Evolutionary conservation across 2,329 filamentous ascomycete species (phyloP).

Genomic region (Aspergillaceae sp.): DNA sequence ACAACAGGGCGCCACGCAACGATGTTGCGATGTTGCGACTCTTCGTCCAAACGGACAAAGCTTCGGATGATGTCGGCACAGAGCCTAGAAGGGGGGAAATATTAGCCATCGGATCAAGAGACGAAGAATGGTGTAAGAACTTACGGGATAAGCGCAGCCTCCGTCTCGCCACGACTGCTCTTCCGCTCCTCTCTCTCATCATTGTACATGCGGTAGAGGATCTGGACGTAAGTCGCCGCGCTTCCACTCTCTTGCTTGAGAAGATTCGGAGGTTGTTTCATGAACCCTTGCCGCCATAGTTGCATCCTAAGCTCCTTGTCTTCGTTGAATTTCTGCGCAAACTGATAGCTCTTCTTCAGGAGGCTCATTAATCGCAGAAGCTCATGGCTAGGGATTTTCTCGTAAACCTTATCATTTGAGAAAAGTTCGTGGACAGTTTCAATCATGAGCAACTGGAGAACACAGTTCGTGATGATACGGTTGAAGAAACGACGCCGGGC

Average conservation of each 20-base stretch:
- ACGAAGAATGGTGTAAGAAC: slow-evolving; percentile 15
- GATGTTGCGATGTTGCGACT: slow-evolving; percentile 94
- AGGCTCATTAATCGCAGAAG: slow-evolving; percentile 87
- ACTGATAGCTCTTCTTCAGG: slow-evolving; percentile 91
- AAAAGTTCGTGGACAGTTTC: slow-evolving; percentile 98
- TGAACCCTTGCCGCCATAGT: slow-evolving; percentile 95
- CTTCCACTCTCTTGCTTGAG: slow-evolving; percentile 93
- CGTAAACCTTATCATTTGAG: slow-evolving; percentile 91
- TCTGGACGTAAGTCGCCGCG: slow-evolving; percentile 89
- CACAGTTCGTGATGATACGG: slow-evolving; percentile 96
- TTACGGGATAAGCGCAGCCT: slow-evolving; percentile 78
- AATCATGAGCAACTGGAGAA: slow-evolving; percentile 96
- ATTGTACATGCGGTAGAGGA: slow-evolving; percentile 94
- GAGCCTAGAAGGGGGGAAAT: slow-evolving; percentile 39
- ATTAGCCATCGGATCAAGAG: slow-evolving; percentile 11
- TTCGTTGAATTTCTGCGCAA: slow-evolving; percentile 94
- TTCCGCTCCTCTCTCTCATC: slow-evolving; percentile 77
- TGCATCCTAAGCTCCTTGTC: slow-evolving; percentile 92
- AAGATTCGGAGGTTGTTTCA: slow-evolving; percentile 97
- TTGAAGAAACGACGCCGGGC: slow-evolving; percentile 95
- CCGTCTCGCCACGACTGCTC: slow-evolving; percentile 71
- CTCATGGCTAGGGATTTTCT: slow-evolving; percentile 81
- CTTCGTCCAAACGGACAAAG: slow-evolving; percentile 82
- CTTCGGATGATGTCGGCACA: slow-evolving; percentile 88
- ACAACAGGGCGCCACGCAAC: slow-evolving; percentile 95